These are phyloP conservation scores for Blepharisma undulans DNA, from an alignment of 169 alveolate species.

Conservation along the genomic window DNA sequence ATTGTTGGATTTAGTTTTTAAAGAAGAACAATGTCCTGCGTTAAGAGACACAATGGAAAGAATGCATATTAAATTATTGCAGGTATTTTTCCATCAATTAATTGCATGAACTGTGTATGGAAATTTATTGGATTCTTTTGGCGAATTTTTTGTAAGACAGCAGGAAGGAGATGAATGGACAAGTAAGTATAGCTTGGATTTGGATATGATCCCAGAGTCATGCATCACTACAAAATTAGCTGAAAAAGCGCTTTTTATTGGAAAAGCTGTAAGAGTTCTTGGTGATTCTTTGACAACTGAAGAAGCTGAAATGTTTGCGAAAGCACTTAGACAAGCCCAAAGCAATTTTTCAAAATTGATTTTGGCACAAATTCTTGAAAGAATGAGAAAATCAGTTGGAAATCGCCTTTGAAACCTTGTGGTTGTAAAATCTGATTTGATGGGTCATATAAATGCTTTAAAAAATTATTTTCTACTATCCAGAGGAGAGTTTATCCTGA, in stretches of 20 bases:
- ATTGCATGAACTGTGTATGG: conserved; percentile 28
- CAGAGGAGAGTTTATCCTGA: conserved; percentile 65
- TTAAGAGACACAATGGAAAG: background rate
- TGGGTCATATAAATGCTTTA: conserved; percentile 47
- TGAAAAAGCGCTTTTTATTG: conserved; percentile 64
- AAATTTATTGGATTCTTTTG: background rate
- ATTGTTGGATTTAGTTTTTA: conserved; percentile 44
- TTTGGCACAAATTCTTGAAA: conserved; percentile 39
- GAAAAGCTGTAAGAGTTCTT: conserved; percentile 70
- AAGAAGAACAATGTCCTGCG: conserved; percentile 12
- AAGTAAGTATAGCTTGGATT: background rate
- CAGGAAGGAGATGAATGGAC: conserved; percentile 43
- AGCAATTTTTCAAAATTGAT: conserved; percentile 18
- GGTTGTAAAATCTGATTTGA: conserved; percentile 51
- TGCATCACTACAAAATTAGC: conserved; percentile 51
- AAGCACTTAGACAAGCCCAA: background rate
- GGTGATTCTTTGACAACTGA: conserved; percentile 41
- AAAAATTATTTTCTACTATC: conserved; percentile 60
- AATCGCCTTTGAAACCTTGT: conserved; percentile 55
- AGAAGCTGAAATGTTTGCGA: conserved; percentile 4
- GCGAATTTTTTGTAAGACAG: conserved; percentile 28
- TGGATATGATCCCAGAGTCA: conserved; percentile 36
- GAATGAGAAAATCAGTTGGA: conserved; percentile 57
- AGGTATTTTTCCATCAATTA: conserved; percentile 40
- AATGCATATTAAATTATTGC: background rate